Evolutionary conservation across 208 protist species (phyloP).

Genomic region (Vickermania ingenoplastis): DNA sequence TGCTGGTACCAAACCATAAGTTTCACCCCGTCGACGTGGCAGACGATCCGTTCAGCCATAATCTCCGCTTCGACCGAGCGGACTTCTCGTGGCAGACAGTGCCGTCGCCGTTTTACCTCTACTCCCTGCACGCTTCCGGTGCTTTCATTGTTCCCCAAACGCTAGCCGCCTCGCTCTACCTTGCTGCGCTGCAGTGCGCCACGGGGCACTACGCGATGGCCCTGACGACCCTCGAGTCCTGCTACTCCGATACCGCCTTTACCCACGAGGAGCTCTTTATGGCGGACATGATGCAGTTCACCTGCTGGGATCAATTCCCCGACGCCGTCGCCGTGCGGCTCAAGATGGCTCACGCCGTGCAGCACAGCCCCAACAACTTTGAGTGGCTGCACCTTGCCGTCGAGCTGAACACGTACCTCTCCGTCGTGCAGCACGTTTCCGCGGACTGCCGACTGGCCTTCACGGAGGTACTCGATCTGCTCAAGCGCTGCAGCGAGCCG

Average conservation of each 20-base stretch:
- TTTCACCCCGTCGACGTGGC: constrained; percentile 33
- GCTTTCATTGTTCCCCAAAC: constrained; percentile 81
- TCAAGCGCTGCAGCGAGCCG: constrained; percentile 42
- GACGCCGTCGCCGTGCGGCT: constrained; percentile 82
- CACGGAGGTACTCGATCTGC: constrained; percentile 41
- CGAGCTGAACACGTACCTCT: constrained; percentile 75
- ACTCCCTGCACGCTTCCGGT: constrained; percentile 76
- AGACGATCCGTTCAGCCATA: constrained; percentile 40
- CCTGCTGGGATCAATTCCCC: constrained; percentile 48
- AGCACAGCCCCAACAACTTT: constrained; percentile 59
- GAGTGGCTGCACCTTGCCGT: constrained; percentile 46
- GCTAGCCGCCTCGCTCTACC: constrained; percentile 89
- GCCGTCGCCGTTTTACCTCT: constrained; percentile 83
- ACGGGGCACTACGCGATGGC: constrained; percentile 73
- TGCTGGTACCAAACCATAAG: constrained; percentile 73
- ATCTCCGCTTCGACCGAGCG: constrained; percentile 62
- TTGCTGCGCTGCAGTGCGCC: constrained; percentile 85
- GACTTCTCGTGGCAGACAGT: constrained; percentile 67
- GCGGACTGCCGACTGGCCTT: constrained; percentile 50
- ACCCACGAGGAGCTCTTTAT: constrained; percentile 62
- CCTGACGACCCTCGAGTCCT: constrained; percentile 70
- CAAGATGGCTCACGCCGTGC: constrained; percentile 76
- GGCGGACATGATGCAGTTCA: constrained; percentile 47
- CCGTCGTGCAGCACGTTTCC: constrained; percentile 76
- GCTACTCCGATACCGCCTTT: constrained; percentile 60